Base-by-base conservation (phyloP, 1,139 yeast genomes). In the Wickerhamiella pararugosa region DNA sequence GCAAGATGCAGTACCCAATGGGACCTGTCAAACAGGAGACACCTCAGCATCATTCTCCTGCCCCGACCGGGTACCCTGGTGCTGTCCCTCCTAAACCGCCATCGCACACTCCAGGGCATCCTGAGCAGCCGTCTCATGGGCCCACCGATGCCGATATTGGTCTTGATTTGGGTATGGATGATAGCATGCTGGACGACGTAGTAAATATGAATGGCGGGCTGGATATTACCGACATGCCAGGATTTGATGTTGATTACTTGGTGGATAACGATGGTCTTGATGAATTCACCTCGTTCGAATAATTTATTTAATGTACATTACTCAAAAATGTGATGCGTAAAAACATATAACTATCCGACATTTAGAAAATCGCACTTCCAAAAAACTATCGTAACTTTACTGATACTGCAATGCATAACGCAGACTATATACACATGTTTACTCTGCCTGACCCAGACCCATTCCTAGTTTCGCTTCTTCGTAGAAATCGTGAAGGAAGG, bases 401-500 rank as follows among this genome's bases (percentile, higher is more conserved):
- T 15, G 21, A 15, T 15, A 15, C 21, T 15, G 21, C 21, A 4
- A 15, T 15, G 21, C 21, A 15, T 15, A 15, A 15, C 21, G 21
- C 21, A 15, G 21, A 15, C 21, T 15, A 15, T 15, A 15, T 15
- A 15, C 21, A 15, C 21, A 15, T 15, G 21, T 15, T 15, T 15
- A 15, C 21, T 15, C 21, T 15, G 21, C 21, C 21, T 15, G 21
- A 15, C 21, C 21, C 21, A 15, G 21, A 4, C 21, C 21, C 21
- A 15, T 15, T 15, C 21, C 21, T 15, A 15, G 21, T 29, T 29
- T 11, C 7, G 9, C 21, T 21, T 60, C 62, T 29, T 60, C 69
- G 43, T 60, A 60, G 46, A 64, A 66, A 44, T 66, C 65, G 42
- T 66, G 65, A 43, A 64, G 49, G 33, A 66, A 55, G 38, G 70